phyloP scores from a whole-genome alignment of 1,139 yeast species.

The Meyerozyma carpophila region DNA sequence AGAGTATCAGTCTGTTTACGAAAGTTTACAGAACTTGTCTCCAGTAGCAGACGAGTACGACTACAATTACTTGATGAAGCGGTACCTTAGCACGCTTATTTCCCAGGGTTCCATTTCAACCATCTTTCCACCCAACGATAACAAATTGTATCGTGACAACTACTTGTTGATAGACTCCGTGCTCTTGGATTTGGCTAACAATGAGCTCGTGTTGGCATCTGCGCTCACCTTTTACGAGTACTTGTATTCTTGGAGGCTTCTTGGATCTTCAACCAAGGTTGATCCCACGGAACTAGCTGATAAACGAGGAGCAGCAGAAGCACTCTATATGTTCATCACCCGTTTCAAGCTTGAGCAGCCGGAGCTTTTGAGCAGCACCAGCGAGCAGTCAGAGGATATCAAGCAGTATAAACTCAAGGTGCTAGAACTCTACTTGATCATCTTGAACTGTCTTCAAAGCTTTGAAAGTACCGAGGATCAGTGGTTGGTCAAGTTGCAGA shows the following conservation, averaged over 20 bases:
- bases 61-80: not conserved
- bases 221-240: slow-evolving; percentile 48
- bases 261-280: slow-evolving; percentile 4
- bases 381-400: slow-evolving; percentile 16
- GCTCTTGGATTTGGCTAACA: slow-evolving; percentile 34
- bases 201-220: slow-evolving; percentile 25
- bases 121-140: slow-evolving; percentile 19
- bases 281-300: slow-evolving; percentile 16
- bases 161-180: slow-evolving; percentile 34
- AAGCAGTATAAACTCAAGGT: slow-evolving; percentile 34
- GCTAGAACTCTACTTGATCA: slow-evolving; percentile 41
- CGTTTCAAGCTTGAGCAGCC: slow-evolving; percentile 24
- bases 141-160: slow-evolving; percentile 19
- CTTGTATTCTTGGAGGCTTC: slow-evolving; percentile 49
- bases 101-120: slow-evolving; percentile 12
- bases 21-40: slow-evolving; percentile 20
- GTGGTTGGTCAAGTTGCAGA: slow-evolving; percentile 43
- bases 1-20: slow-evolving; percentile 21
- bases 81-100: slow-evolving; percentile 6
- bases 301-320: slow-evolving; percentile 51
- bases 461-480: slow-evolving; percentile 44
- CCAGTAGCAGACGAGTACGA: not conserved
- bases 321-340: slow-evolving; percentile 49
- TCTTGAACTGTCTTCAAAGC: slow-evolving; percentile 44
- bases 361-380: not conserved